These are phyloP conservation scores for Cucurbita maxima DNA, from an alignment of 306 rosid genomes.

Conservation along the genomic window DNA sequence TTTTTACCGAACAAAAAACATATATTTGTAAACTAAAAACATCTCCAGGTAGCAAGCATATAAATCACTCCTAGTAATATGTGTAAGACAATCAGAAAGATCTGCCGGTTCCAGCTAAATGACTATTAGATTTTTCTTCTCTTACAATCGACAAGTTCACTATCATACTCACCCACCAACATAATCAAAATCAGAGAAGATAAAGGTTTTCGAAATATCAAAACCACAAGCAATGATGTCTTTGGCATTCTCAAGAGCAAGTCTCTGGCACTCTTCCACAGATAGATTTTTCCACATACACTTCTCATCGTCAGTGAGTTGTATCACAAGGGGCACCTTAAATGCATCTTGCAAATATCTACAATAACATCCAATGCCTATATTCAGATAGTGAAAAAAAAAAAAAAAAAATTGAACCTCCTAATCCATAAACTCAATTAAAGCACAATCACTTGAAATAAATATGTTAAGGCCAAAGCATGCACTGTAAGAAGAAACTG, in stretches of 20 bases:
- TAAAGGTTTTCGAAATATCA: constrained; percentile 71
- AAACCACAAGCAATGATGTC: constrained; percentile 97
- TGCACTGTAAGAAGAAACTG: neutral
- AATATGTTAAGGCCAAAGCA: neutral
- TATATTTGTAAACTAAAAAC: neutral
- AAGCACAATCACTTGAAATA: neutral
- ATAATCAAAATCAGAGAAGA: constrained; percentile 60
- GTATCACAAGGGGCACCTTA: constrained; percentile 89
- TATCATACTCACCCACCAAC: constrained; percentile 65
- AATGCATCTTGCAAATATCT: constrained; percentile 94
- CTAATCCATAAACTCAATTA: neutral
- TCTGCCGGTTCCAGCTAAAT: neutral
- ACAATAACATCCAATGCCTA: constrained; percentile 9
- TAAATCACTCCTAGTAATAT: neutral
- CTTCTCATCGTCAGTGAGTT: constrained; percentile 91
- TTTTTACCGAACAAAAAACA: neutral
- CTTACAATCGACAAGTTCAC: neutral
- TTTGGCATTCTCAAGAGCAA: constrained; percentile 80
- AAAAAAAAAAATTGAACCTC: neutral
- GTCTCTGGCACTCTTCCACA: constrained; percentile 65
- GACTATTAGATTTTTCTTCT: neutral
- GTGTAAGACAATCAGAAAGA: neutral
- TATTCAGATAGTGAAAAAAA: neutral
- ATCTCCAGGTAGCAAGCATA: neutral
- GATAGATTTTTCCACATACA: constrained; percentile 79